These are phyloP conservation scores for Chaetomidium leptoderma DNA, from an alignment of 495 filamentous ascomycete species.

Conservation along the genomic window DNA sequence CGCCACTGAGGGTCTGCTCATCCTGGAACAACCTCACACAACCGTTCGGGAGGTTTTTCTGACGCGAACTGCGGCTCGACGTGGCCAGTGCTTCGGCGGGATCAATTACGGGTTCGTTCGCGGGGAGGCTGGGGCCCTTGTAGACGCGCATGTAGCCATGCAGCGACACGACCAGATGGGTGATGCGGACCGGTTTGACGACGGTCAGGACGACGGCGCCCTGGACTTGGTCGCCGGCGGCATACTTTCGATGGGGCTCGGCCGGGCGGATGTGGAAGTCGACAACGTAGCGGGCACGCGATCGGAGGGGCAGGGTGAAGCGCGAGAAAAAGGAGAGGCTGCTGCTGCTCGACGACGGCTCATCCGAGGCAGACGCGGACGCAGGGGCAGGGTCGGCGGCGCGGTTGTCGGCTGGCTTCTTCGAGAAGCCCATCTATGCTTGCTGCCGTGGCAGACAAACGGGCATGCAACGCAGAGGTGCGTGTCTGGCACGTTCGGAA, in stretches of 20 bases:
- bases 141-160: constrained; percentile 88
- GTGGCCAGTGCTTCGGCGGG: constrained; percentile 38
- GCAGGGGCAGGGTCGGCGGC: constrained; percentile 28
- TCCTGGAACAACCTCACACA: constrained; percentile 85
- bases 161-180: constrained; percentile 81
- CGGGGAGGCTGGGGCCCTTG: constrained; percentile 64
- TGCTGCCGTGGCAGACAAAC: constrained; percentile 11
- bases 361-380: constrained; percentile 29
- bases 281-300: constrained; percentile 62
- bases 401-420: constrained; percentile 31
- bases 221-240: constrained; percentile 55
- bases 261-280: constrained; percentile 80
- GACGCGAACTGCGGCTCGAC: constrained; percentile 48
- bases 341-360: constrained; percentile 27
- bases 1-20: constrained; percentile 83
- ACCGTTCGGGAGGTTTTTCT: constrained; percentile 75
- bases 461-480: background rate
- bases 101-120: constrained; percentile 51
- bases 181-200: constrained; percentile 77
- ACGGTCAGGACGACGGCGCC: constrained; percentile 79
- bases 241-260: constrained; percentile 85
- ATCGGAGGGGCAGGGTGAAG: constrained; percentile 55
- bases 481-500: constrained; percentile 11
- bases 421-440: constrained; percentile 40
- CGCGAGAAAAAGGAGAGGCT: constrained; percentile 44